Evolutionary conservation across 371 early-diverging fungal species (phyloP).

Genomic region (Mortierella sp.): DNA sequence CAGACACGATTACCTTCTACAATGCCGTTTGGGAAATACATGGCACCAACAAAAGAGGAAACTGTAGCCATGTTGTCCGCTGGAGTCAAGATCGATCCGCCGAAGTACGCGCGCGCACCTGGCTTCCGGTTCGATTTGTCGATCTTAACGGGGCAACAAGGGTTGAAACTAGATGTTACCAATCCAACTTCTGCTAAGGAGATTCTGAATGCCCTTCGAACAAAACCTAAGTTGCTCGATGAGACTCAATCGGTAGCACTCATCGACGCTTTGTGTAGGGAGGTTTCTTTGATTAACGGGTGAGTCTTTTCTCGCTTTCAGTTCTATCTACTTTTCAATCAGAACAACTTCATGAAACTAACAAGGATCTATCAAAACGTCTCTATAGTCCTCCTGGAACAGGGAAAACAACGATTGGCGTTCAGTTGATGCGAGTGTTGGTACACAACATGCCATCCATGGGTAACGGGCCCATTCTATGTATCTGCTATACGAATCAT

Average conservation of each 20-base stretch:
- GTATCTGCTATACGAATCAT: constrained; percentile 66
- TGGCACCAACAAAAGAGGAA: constrained; percentile 44
- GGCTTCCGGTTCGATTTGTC: constrained; percentile 50
- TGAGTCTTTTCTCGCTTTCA: not conserved
- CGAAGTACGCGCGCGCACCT: constrained; percentile 53
- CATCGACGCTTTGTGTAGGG: constrained; percentile 52
- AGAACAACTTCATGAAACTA: too few species aligned
- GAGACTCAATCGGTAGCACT: constrained; percentile 51
- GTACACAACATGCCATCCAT: constrained; percentile 36
- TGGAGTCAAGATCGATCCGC: constrained; percentile 23
- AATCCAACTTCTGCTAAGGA: constrained; percentile 6
- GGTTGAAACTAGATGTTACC: constrained; percentile 13
- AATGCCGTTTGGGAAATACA: constrained; percentile 55
- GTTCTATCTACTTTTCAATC: too few species aligned
- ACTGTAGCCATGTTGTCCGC: not conserved
- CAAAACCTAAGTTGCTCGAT: constrained; percentile 36
- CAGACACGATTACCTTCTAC: constrained; percentile 39
- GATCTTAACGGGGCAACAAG: constrained; percentile 6
- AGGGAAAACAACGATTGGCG: constrained; percentile 63
- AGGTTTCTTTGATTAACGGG: constrained; percentile 57
- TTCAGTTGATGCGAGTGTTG: constrained; percentile 57
- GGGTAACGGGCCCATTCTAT: constrained; percentile 56
- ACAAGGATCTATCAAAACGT: too few species aligned
- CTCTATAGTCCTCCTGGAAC: constrained; percentile 65
- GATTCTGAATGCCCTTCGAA: constrained; percentile 7